phyloP scores from a whole-genome alignment of 345 rosid genomes.

The Erucastrum elatum region DNA sequence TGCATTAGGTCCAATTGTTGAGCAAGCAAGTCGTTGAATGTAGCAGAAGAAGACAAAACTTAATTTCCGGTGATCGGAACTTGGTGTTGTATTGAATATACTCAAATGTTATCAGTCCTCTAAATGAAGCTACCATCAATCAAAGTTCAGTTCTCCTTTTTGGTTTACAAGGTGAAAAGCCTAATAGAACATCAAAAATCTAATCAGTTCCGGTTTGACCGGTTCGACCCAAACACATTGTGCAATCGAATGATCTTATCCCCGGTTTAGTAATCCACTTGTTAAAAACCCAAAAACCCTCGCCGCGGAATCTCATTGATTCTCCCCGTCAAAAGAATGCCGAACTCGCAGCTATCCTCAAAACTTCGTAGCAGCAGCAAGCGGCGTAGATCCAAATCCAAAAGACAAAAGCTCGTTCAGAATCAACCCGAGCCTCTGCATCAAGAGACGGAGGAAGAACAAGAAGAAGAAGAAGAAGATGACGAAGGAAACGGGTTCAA shows the following conservation, averaged over 20 bases:
- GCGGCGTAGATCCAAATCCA: constrained; percentile 32
- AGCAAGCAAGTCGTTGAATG: background rate
- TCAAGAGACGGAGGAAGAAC: constrained; percentile 8
- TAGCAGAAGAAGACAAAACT: background rate
- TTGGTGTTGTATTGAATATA: constrained; percentile 5
- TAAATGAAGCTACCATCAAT: background rate
- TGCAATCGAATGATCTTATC: background rate
- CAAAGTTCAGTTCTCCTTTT: background rate
- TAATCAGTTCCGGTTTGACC: background rate
- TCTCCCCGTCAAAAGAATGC: constrained; percentile 38
- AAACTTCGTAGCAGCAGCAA: constrained; percentile 28
- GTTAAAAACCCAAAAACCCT: constrained; percentile 35
- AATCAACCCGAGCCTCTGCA: constrained; percentile 9
- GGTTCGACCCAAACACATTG: background rate
- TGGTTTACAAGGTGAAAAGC: background rate
- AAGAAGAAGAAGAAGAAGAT: constrained; percentile 29
- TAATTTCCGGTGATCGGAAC: background rate
- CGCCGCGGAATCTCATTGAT: constrained; percentile 10
- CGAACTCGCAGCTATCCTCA: constrained; percentile 38
- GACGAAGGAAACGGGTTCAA: constrained; percentile 55
- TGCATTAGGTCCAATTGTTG: background rate
- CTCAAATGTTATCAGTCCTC: background rate
- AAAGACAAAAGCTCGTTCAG: constrained; percentile 19
- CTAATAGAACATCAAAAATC: background rate
- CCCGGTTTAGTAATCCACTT: too few species aligned